These are phyloP conservation scores for Moesziomyces sp. DNA, from an alignment of 1,284 basidiomycete species.

Conservation along the genomic window DNA sequence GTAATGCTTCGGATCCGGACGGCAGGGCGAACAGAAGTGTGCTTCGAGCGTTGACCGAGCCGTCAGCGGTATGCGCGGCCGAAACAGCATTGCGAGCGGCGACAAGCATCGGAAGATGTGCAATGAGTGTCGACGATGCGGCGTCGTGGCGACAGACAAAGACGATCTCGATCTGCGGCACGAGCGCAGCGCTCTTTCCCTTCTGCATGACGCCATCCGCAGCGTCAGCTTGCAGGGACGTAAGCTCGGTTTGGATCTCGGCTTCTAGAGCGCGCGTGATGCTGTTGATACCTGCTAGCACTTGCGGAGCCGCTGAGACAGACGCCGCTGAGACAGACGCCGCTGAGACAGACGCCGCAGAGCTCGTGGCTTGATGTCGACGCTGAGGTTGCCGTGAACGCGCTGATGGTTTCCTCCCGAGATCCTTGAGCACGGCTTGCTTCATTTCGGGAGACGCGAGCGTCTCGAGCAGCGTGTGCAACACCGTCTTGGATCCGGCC, in stretches of 20 bases:
- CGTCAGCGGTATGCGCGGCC: neutral
- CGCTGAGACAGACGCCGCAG: neutral
- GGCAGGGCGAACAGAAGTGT: slow-evolving; percentile 39
- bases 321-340: neutral
- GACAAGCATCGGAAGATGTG: slow-evolving; percentile 46
- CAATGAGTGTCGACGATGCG: slow-evolving; percentile 20
- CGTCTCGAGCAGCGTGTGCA: slow-evolving; percentile 43
- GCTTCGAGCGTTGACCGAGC: neutral
- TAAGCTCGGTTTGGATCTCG: slow-evolving; percentile 21
- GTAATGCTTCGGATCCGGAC: slow-evolving; percentile 17
- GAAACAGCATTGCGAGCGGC: slow-evolving; percentile 32
- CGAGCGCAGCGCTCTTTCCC: neutral
- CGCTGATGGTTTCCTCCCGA: slow-evolving; percentile 8
- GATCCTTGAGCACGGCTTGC: slow-evolving; percentile 12
- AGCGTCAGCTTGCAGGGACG: neutral
- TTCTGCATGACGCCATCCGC: slow-evolving; percentile 8
- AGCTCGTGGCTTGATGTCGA: too few relatives aligned
- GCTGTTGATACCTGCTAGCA: slow-evolving; percentile 42
- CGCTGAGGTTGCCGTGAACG: neutral
- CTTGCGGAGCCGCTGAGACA: slow-evolving; percentile 5
- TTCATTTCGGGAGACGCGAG: slow-evolving; percentile 19
- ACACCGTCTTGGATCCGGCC: slow-evolving; percentile 41
- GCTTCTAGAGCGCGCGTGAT: slow-evolving; percentile 34
- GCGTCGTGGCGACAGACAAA: slow-evolving; percentile 49
- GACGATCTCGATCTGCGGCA: slow-evolving; percentile 16